Evolutionary conservation across 129 eudicot species (phyloP).

Genomic region (Arctium lappa): DNA sequence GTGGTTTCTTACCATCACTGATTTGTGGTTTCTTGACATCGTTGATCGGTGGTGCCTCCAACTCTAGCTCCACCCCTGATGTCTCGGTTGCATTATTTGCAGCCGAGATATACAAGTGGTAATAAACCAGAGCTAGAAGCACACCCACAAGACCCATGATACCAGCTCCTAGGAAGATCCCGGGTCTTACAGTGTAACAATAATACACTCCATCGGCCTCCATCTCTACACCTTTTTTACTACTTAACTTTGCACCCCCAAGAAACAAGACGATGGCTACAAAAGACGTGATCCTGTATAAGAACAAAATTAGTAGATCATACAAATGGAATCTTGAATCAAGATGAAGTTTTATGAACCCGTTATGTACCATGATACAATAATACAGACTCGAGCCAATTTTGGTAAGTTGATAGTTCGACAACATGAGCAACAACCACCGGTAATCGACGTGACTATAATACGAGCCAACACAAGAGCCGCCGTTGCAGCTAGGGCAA

Average conservation of each 20-base stretch:
- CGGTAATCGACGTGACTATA: conserved; percentile 11
- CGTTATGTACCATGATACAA: conserved; percentile 20
- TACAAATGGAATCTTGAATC: neutral
- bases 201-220: neutral
- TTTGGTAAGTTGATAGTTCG: neutral
- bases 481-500: conserved; percentile 17
- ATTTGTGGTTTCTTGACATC: neutral
- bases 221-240: neutral
- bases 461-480: conserved; percentile 24
- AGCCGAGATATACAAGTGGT: conserved; percentile 12
- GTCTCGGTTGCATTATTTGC: neutral
- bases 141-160: conserved; percentile 15
- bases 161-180: conserved; percentile 13
- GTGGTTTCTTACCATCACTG: conserved; percentile 1
- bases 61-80: conserved; percentile 13
- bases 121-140: conserved; percentile 11
- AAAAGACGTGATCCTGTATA: conserved; percentile 19
- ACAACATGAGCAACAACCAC: conserved; percentile 28
- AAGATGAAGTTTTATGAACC: neutral
- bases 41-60: conserved; percentile 3
- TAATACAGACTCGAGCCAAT: neutral
- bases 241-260: conserved; percentile 10
- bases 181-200: conserved; percentile 5
- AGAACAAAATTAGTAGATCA: neutral
- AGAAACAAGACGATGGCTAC: conserved; percentile 7